Conservation (phyloP, 805 yeast species). For the Millerozyma acaciae region DNA sequence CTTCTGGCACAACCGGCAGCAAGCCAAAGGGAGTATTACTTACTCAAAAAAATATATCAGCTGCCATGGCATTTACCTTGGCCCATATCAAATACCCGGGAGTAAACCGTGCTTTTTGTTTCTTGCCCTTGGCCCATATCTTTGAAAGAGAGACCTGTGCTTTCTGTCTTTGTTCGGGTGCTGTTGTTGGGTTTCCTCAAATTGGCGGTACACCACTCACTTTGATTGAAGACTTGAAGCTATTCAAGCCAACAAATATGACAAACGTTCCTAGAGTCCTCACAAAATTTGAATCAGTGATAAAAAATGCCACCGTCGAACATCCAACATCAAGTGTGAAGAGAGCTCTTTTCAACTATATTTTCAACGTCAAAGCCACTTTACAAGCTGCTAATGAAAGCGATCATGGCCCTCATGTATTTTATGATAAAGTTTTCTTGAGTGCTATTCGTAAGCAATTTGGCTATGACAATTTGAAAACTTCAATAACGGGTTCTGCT, state of each 20-base stretch:
- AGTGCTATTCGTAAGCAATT: constrained; percentile 15
- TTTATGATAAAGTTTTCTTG: constrained; percentile 29
- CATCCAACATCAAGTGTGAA: constrained; percentile 6
- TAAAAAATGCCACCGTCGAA: constrained; percentile 9
- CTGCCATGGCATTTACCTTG: constrained; percentile 19
- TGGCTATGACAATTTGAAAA: constrained; percentile 27
- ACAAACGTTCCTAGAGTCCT: constrained; percentile 32
- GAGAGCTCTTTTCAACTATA: constrained; percentile 16
- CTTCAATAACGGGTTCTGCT: constrained; percentile 51
- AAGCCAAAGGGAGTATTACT: constrained; percentile 72
- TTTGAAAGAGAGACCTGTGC: constrained; percentile 28
- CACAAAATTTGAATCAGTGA: constrained; percentile 33
- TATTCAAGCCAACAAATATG: constrained; percentile 24
- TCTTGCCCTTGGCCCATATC: constrained; percentile 37
- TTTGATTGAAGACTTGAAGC: constrained; percentile 27
- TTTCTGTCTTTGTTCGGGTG: constrained; percentile 20
- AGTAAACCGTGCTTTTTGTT: constrained; percentile 14
- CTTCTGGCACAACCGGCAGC: constrained; percentile 69
- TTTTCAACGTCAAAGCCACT: constrained; percentile 17
- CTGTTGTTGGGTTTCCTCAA: constrained; percentile 29
- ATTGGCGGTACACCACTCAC: constrained; percentile 14
- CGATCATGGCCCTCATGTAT: constrained; percentile 22
- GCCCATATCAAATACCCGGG: constrained; percentile 15
- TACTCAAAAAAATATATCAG: constrained; percentile 18
- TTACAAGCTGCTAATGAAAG: constrained; percentile 38